Evolutionary conservation across 1,284 basidiomycete species (phyloP), one percentile per base, ranked within the genome.

Genomic region (Tylopilus microsporus): DNA sequence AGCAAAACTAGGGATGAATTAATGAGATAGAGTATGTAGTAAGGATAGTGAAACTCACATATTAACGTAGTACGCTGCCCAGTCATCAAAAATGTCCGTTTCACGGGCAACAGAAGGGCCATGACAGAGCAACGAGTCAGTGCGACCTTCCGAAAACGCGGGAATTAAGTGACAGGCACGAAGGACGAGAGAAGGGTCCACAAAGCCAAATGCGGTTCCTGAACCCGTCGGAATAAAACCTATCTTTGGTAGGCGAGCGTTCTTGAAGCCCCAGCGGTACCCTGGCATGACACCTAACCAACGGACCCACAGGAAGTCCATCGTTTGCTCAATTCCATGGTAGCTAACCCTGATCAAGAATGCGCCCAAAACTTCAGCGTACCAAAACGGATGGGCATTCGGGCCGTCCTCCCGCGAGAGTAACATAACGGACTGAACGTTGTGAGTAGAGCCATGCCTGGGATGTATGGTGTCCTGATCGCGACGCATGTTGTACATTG

Each of bases 231-330:
- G 58, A 5, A 60, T 12, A 25, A 62, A 65, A 2, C 60, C 56
- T 3, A 65, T 43, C 34, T 58, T 57, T 0, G 59, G 63, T 11
- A 65, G 61, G 7, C 41, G 41, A 15, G 54, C 43, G 3, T 56
- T n/a, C 34, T 36, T 53, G 45, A 60, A 42, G 5, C 64, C 51
- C 57, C 55, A 62, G 1, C 6, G 49, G 12, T 65, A 54, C 1
- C 48, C 45, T 0, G 60, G 57, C 0, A 49, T 25, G 0, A 37
- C 63, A 62, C n/a, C n/a, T n/a, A n/a, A n/a, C n/a, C n/a, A n/a
- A n/a, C n/a, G n/a, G n/a, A n/a, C n/a, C n/a, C n/a, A 70, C 0
- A 69, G n/a, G 4, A 70, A 13, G 12, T 70, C 63, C 48, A 69
- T 52, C 7, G 18, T 13, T 12, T 36, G 9, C 18, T 18, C 7